Base-by-base conservation (phyloP, 164 flowering plant genomes). In the Buxus sempervirens region DNA sequence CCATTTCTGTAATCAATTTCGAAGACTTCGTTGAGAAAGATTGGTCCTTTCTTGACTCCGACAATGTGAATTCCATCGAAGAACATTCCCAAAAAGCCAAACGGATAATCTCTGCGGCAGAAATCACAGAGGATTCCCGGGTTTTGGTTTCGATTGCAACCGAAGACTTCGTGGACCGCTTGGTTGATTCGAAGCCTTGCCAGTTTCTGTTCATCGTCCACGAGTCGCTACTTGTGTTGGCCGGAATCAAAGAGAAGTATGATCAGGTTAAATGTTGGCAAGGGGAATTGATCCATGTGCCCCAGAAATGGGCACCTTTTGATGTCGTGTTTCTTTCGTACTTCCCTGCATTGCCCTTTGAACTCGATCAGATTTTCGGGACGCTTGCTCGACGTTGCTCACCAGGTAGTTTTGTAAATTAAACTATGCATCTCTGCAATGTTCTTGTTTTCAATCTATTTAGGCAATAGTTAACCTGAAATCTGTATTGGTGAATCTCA, bases 261-360 rank as follows among this genome's bases (percentile, higher is more conserved):
- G 99, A 92, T 71, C 63, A 73, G 23, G 84, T 92, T 57, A 86
- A 81, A 77, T 95, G 98, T 74, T 95, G 98, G 98, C 93, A 88
- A 76, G 99, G 99, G 8, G 94, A 86, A 72, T 42, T 92, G 58
- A 78, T 82, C 12, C 69, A 78, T 67, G 85, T 86, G n/a, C 96
- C 98, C 1, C 83, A 85, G 65, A 86, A 85, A 63, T 95, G 97
- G 99, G 77, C 81, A 14, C 86, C 87, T 32, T 78, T 95, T 23
- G 97, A 95, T 77, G 91, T 78, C 12, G 82, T 88, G n/a, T 95
- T 86, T 66, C 83, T 95, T 49, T 88, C 82, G 69, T 93, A 79
- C 59, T 77, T 90, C 64, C 98, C 99, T 21, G 97, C 82, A 24
- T 70, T 95, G 81, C 82, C 88, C 3, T 87, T 84, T 68, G 60